Base-by-base conservation (phyloP, 139 green algal species). In the Chlorella sp. region DNA sequence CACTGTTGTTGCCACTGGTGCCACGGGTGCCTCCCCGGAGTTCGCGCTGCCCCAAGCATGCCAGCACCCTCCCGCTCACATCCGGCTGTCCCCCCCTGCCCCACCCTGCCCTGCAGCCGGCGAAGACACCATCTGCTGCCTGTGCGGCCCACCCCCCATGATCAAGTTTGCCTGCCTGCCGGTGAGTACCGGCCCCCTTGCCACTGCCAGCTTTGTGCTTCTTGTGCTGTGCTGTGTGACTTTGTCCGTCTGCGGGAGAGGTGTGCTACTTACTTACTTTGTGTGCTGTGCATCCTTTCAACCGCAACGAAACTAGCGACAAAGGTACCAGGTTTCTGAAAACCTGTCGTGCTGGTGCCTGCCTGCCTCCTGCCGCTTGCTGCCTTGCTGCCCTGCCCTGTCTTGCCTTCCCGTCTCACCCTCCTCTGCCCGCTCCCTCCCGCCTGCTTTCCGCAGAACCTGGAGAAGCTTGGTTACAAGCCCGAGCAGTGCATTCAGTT, bases 71-170 rank as follows among this genome's bases (percentile, higher is more conserved):
- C 0, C 28, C 80, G 83, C 78, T 68, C 24, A 16, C 42, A 69
- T 40, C 37, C 2, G 0, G 11, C 42, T 28, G 9, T 37, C 15
- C 66, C n/a, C 37, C 40, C 15, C 26, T 24, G 28, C 39, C 40
- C 79, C 21, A 15, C 48, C 79, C 77, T 53, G 15, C 36, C 61
- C 61, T 22, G 84, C 68, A 88, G 86, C 86, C 39, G 89, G 82
- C 0, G 40, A 89, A 0, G 92, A 95, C 84, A 92, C 92, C 32
- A 89, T 99, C 53, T 93, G 94, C 16, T 88, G 97, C 71, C 94
- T 99, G 93, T 99, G 98, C 93, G 98, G 98, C 4, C 98, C 97
- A 3, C 97, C 95, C 61, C 92, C 93, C 73, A 99, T 99, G 97
- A 95, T 99, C 84, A 96, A 99, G 86, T 96, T 96, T 84, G 96